Evolutionary conservation across 805 yeast genomes (phyloP).

Genomic region (Lipomyces sp.): DNA sequence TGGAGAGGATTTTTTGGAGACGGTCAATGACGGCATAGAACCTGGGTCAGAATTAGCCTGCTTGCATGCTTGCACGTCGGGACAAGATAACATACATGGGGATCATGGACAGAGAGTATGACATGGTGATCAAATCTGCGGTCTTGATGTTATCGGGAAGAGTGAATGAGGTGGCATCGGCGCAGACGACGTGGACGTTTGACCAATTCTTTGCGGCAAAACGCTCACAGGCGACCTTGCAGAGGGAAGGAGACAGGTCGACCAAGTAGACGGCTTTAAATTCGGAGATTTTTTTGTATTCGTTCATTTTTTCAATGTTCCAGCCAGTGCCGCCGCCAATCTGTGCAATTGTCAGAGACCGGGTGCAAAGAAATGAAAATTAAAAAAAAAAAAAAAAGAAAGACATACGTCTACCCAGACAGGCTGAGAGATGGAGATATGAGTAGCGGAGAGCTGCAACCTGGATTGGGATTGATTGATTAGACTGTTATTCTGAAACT

Average conservation of each 20-base stretch:
- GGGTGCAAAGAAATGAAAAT: not conserved
- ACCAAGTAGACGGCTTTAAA: constrained; percentile 73
- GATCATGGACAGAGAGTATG: constrained; percentile 83
- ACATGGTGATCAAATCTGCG: constrained; percentile 78
- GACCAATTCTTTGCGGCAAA: constrained; percentile 55
- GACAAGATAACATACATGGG: constrained; percentile 58
- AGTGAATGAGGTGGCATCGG: constrained; percentile 75
- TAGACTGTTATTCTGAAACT: too few species aligned
- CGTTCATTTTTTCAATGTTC: constrained; percentile 76
- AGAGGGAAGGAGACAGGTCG: constrained; percentile 77
- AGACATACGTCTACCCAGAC: constrained; percentile 64
- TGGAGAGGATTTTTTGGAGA: constrained; percentile 57
- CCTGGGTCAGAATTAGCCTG: constrained; percentile 5
- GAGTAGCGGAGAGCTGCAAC: constrained; percentile 30
- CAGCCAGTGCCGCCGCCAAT: constrained; percentile 89
- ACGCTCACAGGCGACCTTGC: constrained; percentile 69
- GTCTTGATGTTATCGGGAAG: constrained; percentile 48
- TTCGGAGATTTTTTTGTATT: constrained; percentile 49
- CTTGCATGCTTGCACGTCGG: too few species aligned
- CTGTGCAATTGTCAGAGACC: constrained; percentile 4
- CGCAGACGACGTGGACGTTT: constrained; percentile 70
- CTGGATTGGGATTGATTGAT: constrained; percentile 39
- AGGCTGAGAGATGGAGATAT: constrained; percentile 45
- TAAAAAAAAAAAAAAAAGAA: too few species aligned
- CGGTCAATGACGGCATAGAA: constrained; percentile 74